Evolutionary conservation across 768 basidiomycete species (phyloP).

Genomic region (Naematelia aurantialba): DNA sequence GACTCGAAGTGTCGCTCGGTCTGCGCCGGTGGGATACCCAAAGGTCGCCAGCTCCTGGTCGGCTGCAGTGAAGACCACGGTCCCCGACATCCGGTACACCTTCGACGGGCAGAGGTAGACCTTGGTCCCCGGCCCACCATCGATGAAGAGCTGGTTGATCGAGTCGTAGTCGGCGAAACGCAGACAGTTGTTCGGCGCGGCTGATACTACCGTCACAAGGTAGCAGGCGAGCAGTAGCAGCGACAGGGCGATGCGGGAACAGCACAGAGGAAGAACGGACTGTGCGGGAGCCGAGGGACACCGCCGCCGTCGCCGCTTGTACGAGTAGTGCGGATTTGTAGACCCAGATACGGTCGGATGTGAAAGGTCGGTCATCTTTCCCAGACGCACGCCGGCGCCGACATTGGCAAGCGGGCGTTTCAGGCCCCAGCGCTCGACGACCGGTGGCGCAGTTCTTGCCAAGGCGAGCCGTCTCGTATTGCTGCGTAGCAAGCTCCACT

Average conservation of each 20-base stretch:
- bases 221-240: slow-evolving; percentile 9
- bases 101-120: slow-evolving; percentile 48
- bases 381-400: neutral
- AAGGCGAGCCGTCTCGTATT: no score
- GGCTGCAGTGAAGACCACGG: slow-evolving; percentile 51
- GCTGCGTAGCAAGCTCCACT: no score
- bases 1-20: slow-evolving; percentile 48
- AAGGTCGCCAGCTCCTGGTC: slow-evolving; percentile 52
- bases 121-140: slow-evolving; percentile 50
- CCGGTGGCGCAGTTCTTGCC: no score
- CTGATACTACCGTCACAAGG: slow-evolving; percentile 3
- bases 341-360: neutral
- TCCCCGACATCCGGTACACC: slow-evolving; percentile 42
- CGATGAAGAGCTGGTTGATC: slow-evolving; percentile 49
- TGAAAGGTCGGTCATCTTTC: neutral
- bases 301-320: neutral
- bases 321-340: neutral
- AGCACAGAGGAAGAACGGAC: neutral
- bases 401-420: neutral
- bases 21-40: slow-evolving; percentile 51
- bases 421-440: neutral
- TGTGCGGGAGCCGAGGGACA: neutral
- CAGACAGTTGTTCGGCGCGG: slow-evolving; percentile 25
- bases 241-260: slow-evolving; percentile 59
- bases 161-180: slow-evolving; percentile 44